Evolutionary conservation across 495 filamentous ascomycete species (phyloP), one percentile per base, ranked within the genome.

Genomic region (Neurospora sp.): DNA sequence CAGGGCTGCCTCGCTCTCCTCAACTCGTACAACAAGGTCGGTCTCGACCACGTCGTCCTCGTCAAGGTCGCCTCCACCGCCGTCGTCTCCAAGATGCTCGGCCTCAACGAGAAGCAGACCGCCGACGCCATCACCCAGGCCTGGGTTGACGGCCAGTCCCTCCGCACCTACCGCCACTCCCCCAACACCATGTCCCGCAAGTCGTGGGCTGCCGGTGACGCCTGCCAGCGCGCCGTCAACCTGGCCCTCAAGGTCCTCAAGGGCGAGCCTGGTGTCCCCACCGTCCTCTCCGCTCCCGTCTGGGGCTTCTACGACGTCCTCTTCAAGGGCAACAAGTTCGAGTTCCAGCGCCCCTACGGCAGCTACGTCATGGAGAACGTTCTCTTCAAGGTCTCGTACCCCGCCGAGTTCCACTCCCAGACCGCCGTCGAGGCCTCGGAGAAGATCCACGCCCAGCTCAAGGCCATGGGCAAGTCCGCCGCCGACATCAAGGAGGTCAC

Each of bases 331-430:
- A 92, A 95, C 79, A 92, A 92, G 80, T 99, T 99, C 83, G 83
- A 93, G 81, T 98, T 97, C 88, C 96, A 99, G 85, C 90, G 96
- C 69, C 90, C 90, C 61, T 99, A 98, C 79, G 96, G 94, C 76
- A 95, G 91, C 87, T 99, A 99, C 81, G 96, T 99, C 71, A 99
- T 99, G 96, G 96, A 99, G 89, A 99, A 98, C 80, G 92, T 99
- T 68, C 91, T 99, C 68, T 99, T 99, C 88, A 99, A 99, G 87
- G 96, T 99, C 47, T 99, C 96, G 39, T 97, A 97, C 80, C 94
- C 94, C 91, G 96, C 96, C 75, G 96, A 99, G 81, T 99, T 99
- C 89, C 96, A 99, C 87, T 98, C 96, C 16, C 96, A 99, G 84
- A 99, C 96, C 35, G 96, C 96, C 76, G 94, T 98, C 73, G 96